phyloP scores from a whole-genome alignment of 148 eudicot genomes.

The Rheum nobile region DNA sequence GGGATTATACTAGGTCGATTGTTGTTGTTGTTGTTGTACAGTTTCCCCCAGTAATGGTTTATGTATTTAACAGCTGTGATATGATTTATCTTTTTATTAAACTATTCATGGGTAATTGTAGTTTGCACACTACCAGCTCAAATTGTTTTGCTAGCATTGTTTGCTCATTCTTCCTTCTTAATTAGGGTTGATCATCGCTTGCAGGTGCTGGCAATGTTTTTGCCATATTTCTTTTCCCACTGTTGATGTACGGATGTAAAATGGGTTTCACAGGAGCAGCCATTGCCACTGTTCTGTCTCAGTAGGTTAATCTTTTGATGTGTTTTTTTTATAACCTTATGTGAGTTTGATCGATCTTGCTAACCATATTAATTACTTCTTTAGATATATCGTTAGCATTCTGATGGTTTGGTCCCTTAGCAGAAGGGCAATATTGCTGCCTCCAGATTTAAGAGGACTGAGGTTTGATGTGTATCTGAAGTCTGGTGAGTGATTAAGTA shows the following conservation, averaged over 20 bases:
- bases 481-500: constrained; percentile 48
- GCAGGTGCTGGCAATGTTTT: constrained; percentile 78
- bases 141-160: neutral
- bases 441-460: constrained; percentile 65
- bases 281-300: constrained; percentile 74
- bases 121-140: neutral
- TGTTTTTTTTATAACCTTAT: neutral
- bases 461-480: constrained; percentile 74
- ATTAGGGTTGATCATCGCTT: constrained; percentile 3
- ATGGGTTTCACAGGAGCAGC: constrained; percentile 92
- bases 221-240: constrained; percentile 68
- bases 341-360: neutral
- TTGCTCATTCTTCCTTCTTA: neutral
- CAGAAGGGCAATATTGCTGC: constrained; percentile 55
- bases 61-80: neutral
- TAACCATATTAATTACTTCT: constrained; percentile 8
- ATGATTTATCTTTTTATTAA: neutral
- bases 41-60: neutral
- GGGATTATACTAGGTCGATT: too few species aligned
- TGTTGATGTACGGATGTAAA: constrained; percentile 53
- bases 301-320: constrained; percentile 38
- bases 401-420: constrained; percentile 68
- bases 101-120: neutral
- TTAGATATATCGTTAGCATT: constrained; percentile 60
- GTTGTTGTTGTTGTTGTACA: too few species aligned